Evolutionary conservation across 2,329 filamentous ascomycete species (phyloP).

Genomic region (Sporothrix dimorphospora): DNA sequence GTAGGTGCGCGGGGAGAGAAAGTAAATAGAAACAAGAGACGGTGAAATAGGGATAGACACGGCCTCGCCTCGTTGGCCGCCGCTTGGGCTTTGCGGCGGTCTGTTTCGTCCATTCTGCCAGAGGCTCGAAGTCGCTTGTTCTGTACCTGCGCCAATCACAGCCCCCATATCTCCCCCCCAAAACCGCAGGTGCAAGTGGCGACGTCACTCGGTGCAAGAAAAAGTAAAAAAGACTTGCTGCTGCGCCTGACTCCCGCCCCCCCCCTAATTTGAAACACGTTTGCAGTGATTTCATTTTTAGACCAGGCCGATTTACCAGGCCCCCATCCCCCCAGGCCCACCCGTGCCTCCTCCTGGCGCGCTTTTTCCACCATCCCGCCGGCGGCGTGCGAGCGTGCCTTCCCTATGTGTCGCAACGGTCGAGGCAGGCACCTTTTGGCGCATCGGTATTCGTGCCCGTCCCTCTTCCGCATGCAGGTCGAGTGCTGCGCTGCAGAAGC

Average conservation of each 20-base stretch:
- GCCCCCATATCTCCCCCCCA: not conserved
- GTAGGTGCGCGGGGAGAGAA: not conserved
- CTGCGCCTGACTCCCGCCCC: constrained; percentile 21
- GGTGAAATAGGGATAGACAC: not conserved
- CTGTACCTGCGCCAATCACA: constrained; percentile 11
- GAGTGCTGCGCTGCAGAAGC: constrained; percentile 13
- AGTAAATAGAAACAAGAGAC: not conserved
- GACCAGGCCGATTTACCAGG: constrained; percentile 15
- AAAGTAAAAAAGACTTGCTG: constrained; percentile 1
- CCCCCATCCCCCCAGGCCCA: not conserved
- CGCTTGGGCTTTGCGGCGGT: not conserved
- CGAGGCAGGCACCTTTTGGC: not conserved
- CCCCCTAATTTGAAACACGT: constrained; percentile 25
- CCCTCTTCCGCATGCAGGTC: not conserved
- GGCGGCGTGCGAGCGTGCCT: not conserved
- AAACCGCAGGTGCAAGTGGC: not conserved
- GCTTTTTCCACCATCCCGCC: not conserved
- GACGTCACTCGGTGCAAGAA: constrained; percentile 11
- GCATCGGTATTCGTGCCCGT: not conserved
- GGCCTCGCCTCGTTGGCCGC: not conserved
- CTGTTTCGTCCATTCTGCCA: constrained; percentile 18
- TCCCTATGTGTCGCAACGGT: not conserved
- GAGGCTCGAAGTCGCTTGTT: constrained; percentile 4
- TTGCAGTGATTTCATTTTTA: constrained; percentile 22
- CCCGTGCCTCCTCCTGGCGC: constrained; percentile 5